These are phyloP conservation scores for Neofusicoccum kwambonambiense DNA, from an alignment of 2,329 filamentous ascomycete species.

Conservation along the genomic window DNA sequence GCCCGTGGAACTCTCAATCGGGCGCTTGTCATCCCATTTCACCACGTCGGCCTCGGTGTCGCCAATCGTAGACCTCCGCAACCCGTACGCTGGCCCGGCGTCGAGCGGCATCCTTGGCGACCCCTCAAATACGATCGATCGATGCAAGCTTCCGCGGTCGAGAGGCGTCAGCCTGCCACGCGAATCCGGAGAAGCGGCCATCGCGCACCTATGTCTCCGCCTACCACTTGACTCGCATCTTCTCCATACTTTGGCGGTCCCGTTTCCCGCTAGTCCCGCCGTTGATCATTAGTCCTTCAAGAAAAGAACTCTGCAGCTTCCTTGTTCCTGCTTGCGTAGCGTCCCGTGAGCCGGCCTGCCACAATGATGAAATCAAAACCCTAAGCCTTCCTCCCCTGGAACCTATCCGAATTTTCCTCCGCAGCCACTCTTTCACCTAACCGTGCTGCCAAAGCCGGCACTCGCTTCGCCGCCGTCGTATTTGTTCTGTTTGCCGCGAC, in stretches of 20 bases:
- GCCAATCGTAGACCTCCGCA: background rate
- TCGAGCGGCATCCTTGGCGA: background rate
- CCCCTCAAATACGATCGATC: background rate
- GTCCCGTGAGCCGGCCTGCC: background rate
- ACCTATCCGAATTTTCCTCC: background rate
- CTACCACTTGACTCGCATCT: background rate
- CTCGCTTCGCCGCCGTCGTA: background rate
- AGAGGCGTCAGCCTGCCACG: background rate
- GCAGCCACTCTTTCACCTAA: background rate
- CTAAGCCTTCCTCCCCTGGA: background rate
- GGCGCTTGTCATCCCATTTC: background rate
- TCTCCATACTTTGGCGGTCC: constrained; percentile 1
- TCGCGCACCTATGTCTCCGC: background rate
- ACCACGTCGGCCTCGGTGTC: background rate
- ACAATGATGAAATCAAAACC: constrained; percentile 7
- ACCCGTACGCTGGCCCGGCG: background rate
- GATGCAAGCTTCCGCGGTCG: background rate
- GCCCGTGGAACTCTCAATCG: background rate
- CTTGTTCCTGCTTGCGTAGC: background rate
- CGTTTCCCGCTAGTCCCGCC: background rate
- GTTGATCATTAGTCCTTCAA: background rate
- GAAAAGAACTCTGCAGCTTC: background rate
- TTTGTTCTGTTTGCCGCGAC: background rate
- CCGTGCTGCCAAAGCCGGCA: background rate
- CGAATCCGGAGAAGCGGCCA: background rate